phyloP scores from a whole-genome alignment of 768 basidiomycete genomes.

The Udeniomyces megalosporus region DNA sequence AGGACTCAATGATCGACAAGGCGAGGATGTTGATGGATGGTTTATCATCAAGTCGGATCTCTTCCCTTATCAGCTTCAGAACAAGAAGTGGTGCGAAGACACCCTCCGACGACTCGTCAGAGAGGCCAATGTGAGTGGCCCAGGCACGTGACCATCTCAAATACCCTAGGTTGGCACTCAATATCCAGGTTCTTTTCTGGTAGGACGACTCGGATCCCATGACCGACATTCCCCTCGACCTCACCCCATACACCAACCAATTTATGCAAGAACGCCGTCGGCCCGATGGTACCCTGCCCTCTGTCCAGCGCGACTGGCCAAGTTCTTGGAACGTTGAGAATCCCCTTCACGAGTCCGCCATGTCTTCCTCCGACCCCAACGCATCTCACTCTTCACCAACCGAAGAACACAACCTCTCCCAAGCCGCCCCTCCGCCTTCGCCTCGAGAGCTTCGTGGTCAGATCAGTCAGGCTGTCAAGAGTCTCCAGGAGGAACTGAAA shows the following conservation, averaged over 20 bases:
- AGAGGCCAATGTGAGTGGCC: slow-evolving; percentile 71
- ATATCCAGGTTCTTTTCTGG: too few species aligned
- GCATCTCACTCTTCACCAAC: too few species aligned
- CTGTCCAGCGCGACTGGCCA: too few species aligned
- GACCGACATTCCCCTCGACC: slow-evolving; percentile 14
- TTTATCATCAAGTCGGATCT: slow-evolving; percentile 83
- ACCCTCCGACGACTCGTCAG: slow-evolving; percentile 55
- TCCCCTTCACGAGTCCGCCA: too few species aligned
- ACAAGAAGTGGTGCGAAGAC: slow-evolving; percentile 88
- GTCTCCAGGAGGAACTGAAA: too few species aligned
- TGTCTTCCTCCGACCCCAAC: too few species aligned
- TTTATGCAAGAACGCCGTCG: slow-evolving; percentile 8
- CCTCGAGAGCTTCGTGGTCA: too few species aligned
- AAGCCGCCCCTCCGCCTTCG: too few species aligned
- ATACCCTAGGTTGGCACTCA: too few species aligned
- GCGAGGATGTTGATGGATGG: slow-evolving; percentile 45
- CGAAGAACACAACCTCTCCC: too few species aligned
- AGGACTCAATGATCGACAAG: not conserved
- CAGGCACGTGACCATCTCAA: not conserved
- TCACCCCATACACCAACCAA: not conserved
- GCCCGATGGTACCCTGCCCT: not conserved
- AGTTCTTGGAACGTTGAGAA: too few species aligned
- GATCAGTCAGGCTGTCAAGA: too few species aligned
- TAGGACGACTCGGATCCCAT: slow-evolving; percentile 9
- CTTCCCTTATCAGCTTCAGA: slow-evolving; percentile 66